Evolutionary conservation across 768 basidiomycete species (phyloP), one percentile per base, ranked within the genome.

Genomic region (Termitomyces sp.): DNA sequence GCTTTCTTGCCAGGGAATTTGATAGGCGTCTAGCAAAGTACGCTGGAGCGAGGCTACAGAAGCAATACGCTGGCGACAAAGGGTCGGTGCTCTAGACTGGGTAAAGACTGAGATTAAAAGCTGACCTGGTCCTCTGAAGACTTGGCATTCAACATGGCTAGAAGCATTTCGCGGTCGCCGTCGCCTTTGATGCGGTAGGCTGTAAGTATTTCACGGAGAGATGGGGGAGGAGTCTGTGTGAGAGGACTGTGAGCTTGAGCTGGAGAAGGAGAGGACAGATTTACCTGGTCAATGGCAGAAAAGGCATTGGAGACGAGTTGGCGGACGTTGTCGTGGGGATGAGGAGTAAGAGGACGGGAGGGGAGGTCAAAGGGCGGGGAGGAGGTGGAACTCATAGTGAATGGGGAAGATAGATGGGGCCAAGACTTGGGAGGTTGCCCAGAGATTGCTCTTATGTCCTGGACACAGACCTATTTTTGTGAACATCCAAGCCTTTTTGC

Each of bases 101-200:
- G 47, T 15, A 37, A 37, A 27, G 22, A 30, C 39, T 48, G 30
- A 52, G 51, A 52, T 20, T 42, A 34, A 54, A 60, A 54, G 67
- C 83, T 44, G 63, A 92, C 93, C 83, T 96, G 90, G 69, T 97
- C 95, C 70, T 97, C 95, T 13, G 95, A 88, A 48, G 86, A 83
- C 77, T 97, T 97, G 68, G 94, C 93, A 60, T 89, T 93, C 52
- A 97, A 78, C 82, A 97, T 90, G 64, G 92, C 84, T 37, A 96
- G 80, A 22, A 97, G 79, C 85, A 95, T 89, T 54, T 95, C 93
- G 24, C 94, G 81, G 78, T 97, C 95, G 45, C 93, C 94, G 61
- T 95, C 91, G 60, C 95, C 95, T 67, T 87, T 91, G 41, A 85
- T 74, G 58, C 83, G 81, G 76, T 95, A 97, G 8, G 94, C 93